Conservation (phyloP, 306 rosid species). For the Hylodesmum podocarpum region DNA sequence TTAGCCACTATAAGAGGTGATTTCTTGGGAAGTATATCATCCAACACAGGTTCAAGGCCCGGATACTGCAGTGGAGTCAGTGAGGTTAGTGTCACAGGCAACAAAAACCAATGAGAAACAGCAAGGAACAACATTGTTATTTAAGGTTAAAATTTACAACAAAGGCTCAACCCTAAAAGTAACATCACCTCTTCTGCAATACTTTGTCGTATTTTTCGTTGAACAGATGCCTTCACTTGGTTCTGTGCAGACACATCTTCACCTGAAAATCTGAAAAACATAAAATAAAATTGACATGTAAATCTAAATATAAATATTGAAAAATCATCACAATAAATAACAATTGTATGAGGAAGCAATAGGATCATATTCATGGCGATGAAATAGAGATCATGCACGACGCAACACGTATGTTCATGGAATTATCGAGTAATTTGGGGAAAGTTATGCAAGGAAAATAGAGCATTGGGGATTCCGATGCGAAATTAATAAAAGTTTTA, state of each 20-base stretch:
- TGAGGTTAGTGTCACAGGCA: background rate
- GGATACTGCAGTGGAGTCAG: slow-evolving; percentile 65
- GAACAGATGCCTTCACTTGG: slow-evolving; percentile 98
- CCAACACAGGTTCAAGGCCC: slow-evolving; percentile 90
- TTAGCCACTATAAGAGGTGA: slow-evolving; percentile 88
- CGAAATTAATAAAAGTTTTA: background rate
- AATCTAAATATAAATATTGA: slow-evolving; percentile 17
- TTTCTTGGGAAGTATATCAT: slow-evolving; percentile 95
- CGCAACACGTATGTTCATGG: background rate
- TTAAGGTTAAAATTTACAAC: background rate
- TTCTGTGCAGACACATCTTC: slow-evolving; percentile 98
- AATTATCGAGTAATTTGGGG: background rate
- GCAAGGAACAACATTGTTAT: background rate
- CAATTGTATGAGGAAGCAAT: background rate
- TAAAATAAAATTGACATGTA: background rate
- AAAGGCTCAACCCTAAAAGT: background rate
- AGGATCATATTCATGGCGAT: background rate
- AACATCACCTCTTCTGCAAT: slow-evolving; percentile 91
- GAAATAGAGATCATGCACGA: background rate
- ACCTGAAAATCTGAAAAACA: slow-evolving; percentile 60
- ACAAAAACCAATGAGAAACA: background rate
- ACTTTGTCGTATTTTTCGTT: slow-evolving; percentile 88
- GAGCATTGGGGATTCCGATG: background rate
- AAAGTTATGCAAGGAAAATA: background rate
- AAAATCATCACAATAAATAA: background rate